These are phyloP conservation scores for Manihot esculenta DNA, from an alignment of 441 rosid species.

Conservation along the genomic window DNA sequence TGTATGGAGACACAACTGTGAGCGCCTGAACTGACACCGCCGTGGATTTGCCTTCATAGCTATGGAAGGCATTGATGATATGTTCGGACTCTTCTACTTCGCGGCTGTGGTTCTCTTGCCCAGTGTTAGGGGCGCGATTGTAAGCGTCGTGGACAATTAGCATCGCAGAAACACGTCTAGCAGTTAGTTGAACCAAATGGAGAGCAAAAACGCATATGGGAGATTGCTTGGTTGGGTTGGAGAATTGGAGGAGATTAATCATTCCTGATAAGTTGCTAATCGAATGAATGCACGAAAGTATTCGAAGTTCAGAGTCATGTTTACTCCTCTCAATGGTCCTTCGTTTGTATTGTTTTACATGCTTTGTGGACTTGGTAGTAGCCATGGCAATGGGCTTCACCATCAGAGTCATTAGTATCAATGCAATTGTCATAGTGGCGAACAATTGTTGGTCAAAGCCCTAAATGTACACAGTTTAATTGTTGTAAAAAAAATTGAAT, in stretches of 20 bases:
- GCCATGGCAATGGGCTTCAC: constrained; percentile 40
- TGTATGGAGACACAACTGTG: constrained; percentile 52
- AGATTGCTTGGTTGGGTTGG: constrained; percentile 49
- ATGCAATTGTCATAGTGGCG: constrained; percentile 26
- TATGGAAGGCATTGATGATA: constrained; percentile 36
- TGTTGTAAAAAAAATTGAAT: neutral
- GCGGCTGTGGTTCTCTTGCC: neutral
- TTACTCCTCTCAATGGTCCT: constrained; percentile 36
- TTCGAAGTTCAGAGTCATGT: constrained; percentile 34
- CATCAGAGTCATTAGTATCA: constrained; percentile 43
- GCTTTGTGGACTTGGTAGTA: constrained; percentile 27
- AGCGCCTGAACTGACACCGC: constrained; percentile 39
- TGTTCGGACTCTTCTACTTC: constrained; percentile 40
- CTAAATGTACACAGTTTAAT: constrained; percentile 21
- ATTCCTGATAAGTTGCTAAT: constrained; percentile 37
- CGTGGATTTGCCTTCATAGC: constrained; percentile 23
- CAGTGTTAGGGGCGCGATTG: neutral
- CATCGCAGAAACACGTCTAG: constrained; percentile 54
- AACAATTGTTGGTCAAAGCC: constrained; percentile 37
- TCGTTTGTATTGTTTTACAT: constrained; percentile 20
- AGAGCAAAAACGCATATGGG: constrained; percentile 44
- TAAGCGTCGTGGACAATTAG: constrained; percentile 50
- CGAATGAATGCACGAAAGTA: constrained; percentile 44
- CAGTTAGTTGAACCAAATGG: constrained; percentile 55
- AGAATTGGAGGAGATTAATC: constrained; percentile 40